Base-by-base conservation (phyloP, 164 flowering plant genomes). In the Annona cherimola region DNA sequence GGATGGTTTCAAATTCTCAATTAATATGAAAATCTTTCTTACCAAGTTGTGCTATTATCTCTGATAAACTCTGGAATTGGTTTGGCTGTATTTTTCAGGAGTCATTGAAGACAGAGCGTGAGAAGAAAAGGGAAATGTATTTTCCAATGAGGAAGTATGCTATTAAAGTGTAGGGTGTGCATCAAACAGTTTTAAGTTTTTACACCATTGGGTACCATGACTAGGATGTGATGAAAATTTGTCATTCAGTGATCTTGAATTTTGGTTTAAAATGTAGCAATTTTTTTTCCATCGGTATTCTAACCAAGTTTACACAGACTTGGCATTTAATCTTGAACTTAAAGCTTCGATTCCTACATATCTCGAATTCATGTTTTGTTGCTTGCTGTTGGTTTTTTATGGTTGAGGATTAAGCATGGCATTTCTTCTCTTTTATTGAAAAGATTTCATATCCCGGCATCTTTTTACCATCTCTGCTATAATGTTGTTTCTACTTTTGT, bases 101-200 rank as follows among this genome's bases (percentile, higher is more conserved):
- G n/a, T 84, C 85, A 1, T 66, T 84, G 69, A 84, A 80, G 78
- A 84, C 85, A 1, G 81, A 77, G 63, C 46, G 85, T 1, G 81
- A 84, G 73, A 79, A 82, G 77, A 82, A 84, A 16, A 82, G 55
- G 39, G 85, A 81, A 71, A 77, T 74, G 80, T 81, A 82, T 73
- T 84, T 79, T 39, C 85, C 87, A n/a, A 57, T 73, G 82, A 84
- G 87, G 77, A 84, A 84, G 71, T 84, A 77, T 69, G 85, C 85
- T 40, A 79, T 84, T 61, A 84, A 84, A 76, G 86, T 75, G 67
- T 84, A 82, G 75, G 66, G 46, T 50, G 2, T 1, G 62, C 43
- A 16, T n/a, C 44, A 8, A 35, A 35, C 41, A n/a, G 42, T 40
- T 40, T 16, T 41, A 40, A 18, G 43, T 41, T 14, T 16, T 39